Percentiles rank a stretch among this genome's conserved stretches.
These are phyloP conservation scores for Neofusicoccum ribis DNA, from an alignment of 2,329 filamentous ascomycete species.

Conservation along the genomic window DNA sequence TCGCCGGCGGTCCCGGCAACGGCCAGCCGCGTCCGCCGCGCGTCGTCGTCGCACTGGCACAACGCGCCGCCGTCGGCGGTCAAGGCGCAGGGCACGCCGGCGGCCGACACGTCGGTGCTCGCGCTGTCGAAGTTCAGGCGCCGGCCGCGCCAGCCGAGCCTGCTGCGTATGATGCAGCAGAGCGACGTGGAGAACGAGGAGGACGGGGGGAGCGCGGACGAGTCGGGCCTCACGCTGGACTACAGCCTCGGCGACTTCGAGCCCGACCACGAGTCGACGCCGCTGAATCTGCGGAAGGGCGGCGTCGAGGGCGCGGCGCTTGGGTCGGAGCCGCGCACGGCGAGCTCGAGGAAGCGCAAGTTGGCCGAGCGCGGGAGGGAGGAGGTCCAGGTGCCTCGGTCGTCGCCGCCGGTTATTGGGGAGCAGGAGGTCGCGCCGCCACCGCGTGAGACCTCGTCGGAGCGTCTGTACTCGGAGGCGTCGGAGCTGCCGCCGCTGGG, in stretches of 20 bases:
- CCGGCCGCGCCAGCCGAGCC: constrained; percentile 49
- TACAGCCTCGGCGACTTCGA: constrained; percentile 45
- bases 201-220: constrained; percentile 47
- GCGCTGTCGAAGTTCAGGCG: constrained; percentile 54
- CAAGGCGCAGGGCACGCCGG: constrained; percentile 45
- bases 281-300: constrained; percentile 49
- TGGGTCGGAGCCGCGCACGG: constrained; percentile 24
- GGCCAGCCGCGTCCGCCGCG: background rate
- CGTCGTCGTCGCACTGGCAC: background rate
- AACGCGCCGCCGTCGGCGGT: constrained; percentile 27
- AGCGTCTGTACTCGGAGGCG: constrained; percentile 16
- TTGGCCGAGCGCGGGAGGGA: constrained; percentile 19
- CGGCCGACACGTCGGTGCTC: constrained; percentile 46
- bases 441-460: background rate
- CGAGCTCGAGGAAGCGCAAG: constrained; percentile 42
- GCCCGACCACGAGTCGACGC: constrained; percentile 69
- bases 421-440: background rate
- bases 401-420: constrained; percentile 35
- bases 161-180: constrained; percentile 50
- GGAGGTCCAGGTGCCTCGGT: constrained; percentile 39
- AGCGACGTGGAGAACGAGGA: constrained; percentile 47
- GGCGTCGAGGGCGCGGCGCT: background rate
- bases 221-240: constrained; percentile 42
- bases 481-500: background rate
- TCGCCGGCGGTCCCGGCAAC: background rate